Evolutionary conservation across 2,329 filamentous ascomycete genomes (phyloP).

Genomic region (Endothia cerciana): DNA sequence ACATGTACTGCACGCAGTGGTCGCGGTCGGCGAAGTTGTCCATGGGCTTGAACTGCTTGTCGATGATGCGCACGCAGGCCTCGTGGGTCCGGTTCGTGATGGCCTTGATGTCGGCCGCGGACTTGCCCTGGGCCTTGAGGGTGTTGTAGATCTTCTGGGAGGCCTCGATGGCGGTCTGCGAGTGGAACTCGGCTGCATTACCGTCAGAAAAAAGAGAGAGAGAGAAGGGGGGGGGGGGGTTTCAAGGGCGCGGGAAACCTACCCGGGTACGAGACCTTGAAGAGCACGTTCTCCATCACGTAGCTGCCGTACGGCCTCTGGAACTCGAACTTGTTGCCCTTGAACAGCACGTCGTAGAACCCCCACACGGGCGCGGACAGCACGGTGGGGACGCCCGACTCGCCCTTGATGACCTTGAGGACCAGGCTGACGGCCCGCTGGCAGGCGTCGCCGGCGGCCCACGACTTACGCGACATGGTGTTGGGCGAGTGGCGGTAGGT

Average conservation of each 20-base stretch:
- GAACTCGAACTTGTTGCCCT: conserved; percentile 94
- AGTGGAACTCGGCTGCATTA: conserved; percentile 85
- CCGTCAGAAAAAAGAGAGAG: not conserved
- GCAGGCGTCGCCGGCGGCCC: conserved; percentile 98
- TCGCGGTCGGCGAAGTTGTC: conserved; percentile 99
- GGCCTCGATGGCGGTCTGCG: conserved; percentile 95
- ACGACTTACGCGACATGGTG: conserved; percentile 99
- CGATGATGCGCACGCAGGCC: conserved; percentile 97
- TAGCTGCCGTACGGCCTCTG: conserved; percentile 96
- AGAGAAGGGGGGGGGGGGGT: not conserved
- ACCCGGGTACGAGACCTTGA: conserved; percentile 99
- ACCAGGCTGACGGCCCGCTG: conserved; percentile 91
- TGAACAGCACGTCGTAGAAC: conserved; percentile 98
- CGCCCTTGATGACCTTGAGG: conserved; percentile 88
- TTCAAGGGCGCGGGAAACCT: conserved; percentile 41
- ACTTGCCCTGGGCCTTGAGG: conserved; percentile 84
- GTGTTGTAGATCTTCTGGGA: conserved; percentile 85
- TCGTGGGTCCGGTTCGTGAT: conserved; percentile 97
- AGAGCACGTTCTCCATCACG: conserved; percentile 99
- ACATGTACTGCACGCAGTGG: conserved; percentile 99
- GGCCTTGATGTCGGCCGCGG: conserved; percentile 88
- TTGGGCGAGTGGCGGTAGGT: conserved; percentile 98
- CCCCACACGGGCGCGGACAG: conserved; percentile 93
- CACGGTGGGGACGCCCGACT: conserved; percentile 88
- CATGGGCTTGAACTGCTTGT: conserved; percentile 99